Evolutionary conservation across 352 stramenopile species (phyloP), one percentile per base, ranked within the genome.

Genomic region (Phytophthora sp.): DNA sequence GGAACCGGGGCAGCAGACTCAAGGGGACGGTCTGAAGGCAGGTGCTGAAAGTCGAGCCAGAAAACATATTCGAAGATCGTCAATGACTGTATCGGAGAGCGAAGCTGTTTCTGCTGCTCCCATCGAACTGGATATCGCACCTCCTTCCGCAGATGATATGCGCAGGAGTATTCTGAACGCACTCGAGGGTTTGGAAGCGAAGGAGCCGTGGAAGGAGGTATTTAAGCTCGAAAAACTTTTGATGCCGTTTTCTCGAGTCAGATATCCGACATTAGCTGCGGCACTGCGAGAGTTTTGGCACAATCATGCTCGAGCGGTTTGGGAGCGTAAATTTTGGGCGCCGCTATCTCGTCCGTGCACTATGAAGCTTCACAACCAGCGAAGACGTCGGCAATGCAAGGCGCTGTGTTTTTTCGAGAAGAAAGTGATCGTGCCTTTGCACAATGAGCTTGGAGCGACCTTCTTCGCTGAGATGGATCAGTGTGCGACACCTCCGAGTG

Each of bases 321-420:
- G 74, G 74, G 70, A 79, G 44, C 70, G 70, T 16, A 44, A 46
- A 11, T 79, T 81, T 39, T 81, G 73, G 73, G 2, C 61, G 11
- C 70, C 73, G 8, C 16, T 74, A 23, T 56, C 56, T 54, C 42
- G 45, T 20, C 20, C n/a, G 33, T 26, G n/a, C 8, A 24, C 38
- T 15, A 16, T 35, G 9, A 11, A 38, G 12, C 50, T 33, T 41
- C 44, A 59, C 45, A 59, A 30, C 13, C n/a, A 45, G 42, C 60
- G 52, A 35, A 50, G 24, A 47, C 35, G 36, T 47, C 74, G 74
- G 4, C 74, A 81, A 41, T 18, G 26, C 3, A 74, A 52, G 20
- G 56, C 67, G n/a, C 47, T 66, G 23, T 55, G 20, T 7, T 53
- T 65, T 33, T 77, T 67, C 11, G 59, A 67, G 26, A 42, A 59